Evolutionary conservation across 1,284 basidiomycete species (phyloP).

Genomic region (Austroboletus niveus): DNA sequence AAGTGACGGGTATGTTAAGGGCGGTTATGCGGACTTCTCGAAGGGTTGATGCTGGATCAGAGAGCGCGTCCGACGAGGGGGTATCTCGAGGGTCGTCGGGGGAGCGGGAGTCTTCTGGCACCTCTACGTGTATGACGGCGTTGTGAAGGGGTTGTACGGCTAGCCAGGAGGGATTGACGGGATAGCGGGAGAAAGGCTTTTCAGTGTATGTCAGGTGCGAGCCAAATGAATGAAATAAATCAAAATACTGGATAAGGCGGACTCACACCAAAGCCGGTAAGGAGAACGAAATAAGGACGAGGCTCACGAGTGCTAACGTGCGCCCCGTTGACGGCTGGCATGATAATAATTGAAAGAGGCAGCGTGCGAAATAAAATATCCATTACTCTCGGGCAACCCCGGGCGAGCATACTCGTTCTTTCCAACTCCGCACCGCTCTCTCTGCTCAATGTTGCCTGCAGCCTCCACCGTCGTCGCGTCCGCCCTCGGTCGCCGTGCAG

Average conservation of each 20-base stretch:
- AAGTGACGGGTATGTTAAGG: constrained; percentile 59
- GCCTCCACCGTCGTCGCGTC: constrained; percentile 43
- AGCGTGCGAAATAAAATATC: too few relatives aligned
- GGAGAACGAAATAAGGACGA: constrained; percentile 44
- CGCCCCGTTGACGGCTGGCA: constrained; percentile 26
- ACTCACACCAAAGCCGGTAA: constrained; percentile 63
- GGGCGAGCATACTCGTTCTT: neutral
- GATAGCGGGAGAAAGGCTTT: constrained; percentile 56
- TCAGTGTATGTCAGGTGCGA: constrained; percentile 15
- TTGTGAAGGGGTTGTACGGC: constrained; percentile 59
- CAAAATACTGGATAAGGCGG: constrained; percentile 25
- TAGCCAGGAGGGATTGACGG: constrained; percentile 62
- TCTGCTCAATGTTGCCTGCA: constrained; percentile 32
- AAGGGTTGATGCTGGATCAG: constrained; percentile 12
- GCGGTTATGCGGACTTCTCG: constrained; percentile 58
- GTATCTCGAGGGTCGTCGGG: constrained; percentile 8
- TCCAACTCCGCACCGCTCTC: constrained; percentile 3
- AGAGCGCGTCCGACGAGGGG: constrained; percentile 2
- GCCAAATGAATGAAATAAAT: constrained; percentile 9
- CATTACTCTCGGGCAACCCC: constrained; percentile 10
- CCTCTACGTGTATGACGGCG: constrained; percentile 43
- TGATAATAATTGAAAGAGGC: constrained; percentile 1
- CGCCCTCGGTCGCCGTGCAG: constrained; percentile 54
- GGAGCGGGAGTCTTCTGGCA: constrained; percentile 18
- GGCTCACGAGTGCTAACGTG: constrained; percentile 2